Conservation (phyloP, 495 filamentous ascomycete genomes). For the Penicillium lividum region DNA sequence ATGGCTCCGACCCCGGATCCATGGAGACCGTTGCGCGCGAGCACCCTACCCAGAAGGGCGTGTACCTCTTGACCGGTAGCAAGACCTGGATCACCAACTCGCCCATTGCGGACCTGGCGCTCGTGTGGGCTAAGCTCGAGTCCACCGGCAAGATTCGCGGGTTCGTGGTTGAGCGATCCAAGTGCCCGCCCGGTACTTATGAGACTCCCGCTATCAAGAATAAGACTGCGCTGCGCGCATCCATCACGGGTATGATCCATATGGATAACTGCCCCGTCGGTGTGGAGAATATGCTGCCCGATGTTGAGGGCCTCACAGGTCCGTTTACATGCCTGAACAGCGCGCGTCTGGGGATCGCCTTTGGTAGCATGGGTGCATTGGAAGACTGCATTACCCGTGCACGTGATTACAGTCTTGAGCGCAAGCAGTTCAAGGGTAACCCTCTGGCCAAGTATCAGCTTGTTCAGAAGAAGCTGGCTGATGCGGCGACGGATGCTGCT, state of each 20-base stretch:
- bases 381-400: constrained; percentile 85
- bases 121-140: constrained; percentile 94
- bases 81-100: constrained; percentile 99
- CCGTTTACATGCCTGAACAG: constrained; percentile 95
- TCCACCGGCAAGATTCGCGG: constrained; percentile 93
- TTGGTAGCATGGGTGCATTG: constrained; percentile 88
- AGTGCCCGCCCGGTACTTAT: constrained; percentile 82
- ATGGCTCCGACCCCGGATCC: constrained; percentile 92
- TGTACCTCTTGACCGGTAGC: constrained; percentile 75
- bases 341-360: constrained; percentile 89
- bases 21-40: constrained; percentile 90
- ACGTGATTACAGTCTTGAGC: constrained; percentile 82
- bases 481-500: constrained; percentile 86
- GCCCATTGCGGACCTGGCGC: constrained; percentile 84
- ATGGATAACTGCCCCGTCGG: constrained; percentile 88
- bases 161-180: constrained; percentile 79
- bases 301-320: constrained; percentile 82
- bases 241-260: constrained; percentile 97
- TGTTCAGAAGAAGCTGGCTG: constrained; percentile 96
- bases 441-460: constrained; percentile 96
- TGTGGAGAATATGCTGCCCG: constrained; percentile 89
- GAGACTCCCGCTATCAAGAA: constrained; percentile 94
- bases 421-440: constrained; percentile 96
- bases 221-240: constrained; percentile 90
- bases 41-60: constrained; percentile 85